Base-by-base conservation (phyloP, 768 basidiomycete species). In the Hemileccinum impolitum region DNA sequence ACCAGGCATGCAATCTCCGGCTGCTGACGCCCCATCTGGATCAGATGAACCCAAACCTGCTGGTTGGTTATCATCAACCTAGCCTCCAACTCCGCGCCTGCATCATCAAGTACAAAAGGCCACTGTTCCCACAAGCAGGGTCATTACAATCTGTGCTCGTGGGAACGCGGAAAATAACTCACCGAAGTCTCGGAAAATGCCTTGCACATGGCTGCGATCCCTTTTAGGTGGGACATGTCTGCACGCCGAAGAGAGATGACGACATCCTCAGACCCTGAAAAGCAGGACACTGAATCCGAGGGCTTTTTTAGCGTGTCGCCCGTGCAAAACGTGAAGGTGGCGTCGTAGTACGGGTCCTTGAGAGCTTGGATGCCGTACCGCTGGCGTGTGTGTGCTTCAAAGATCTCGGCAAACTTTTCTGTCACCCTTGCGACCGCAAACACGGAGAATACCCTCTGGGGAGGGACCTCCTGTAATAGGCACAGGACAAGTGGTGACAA, bases 101-200 rank as follows among this genome's bases (percentile, higher is more conserved):
- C 65, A 5, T 47, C 32, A 0, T 72, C 69, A 12, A 89, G 69
- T 1, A 66, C 43, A 55, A 83, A 90, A 0, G 87, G 86, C 4
- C 65, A 67, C 85, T 85, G 43, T 17, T 21, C 43, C 7, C 17
- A 23, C 19, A 1, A 8, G 9, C 4, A 9, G 21, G 13, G 21
- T 36, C 15, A 39, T 9, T 13, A 12, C 3, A 34, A 30, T 21
- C 2, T 6, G 19, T 32, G 9, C 14, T 15, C 21, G 25, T 26
- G 10, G 30, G 28, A 25, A 43, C 2, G 17, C 12, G 32, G 31
- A 43, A 1, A 14, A 34, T n/a, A 1, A 58, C 82, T 59, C 55
- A 87, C 87, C 13, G 84, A 82, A 19, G 77, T 78, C 6, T 59
- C 60, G 0, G 87, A 79, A 54, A 90, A 90, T 0, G 63, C 70